These are phyloP conservation scores for Solanum aculeatissimum DNA, from an alignment of 305 asterid genomes.

Conservation along the genomic window DNA sequence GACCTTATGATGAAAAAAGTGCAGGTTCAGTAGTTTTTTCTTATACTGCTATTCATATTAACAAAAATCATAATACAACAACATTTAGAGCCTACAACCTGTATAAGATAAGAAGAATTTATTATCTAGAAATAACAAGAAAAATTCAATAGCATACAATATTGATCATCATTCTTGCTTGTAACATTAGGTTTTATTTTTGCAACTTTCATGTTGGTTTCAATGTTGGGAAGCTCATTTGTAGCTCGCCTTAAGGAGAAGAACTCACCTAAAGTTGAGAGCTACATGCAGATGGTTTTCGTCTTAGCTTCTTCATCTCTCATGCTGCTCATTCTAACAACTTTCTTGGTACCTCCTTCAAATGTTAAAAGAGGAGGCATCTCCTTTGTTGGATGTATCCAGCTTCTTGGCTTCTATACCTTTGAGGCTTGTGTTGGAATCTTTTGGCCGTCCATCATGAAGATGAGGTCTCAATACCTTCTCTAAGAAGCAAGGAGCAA, in stretches of 20 bases:
- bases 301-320: constrained; percentile 73
- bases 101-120: too few species aligned
- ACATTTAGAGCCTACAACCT: too few species aligned
- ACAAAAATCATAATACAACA: too few species aligned
- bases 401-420: constrained; percentile 80
- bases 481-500: constrained; percentile 98
- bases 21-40: too few species aligned
- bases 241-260: constrained; percentile 86
- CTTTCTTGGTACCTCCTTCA: constrained; percentile 54
- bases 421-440: constrained; percentile 94
- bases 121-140: too few species aligned
- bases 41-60: too few species aligned
- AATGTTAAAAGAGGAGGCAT: constrained; percentile 63
- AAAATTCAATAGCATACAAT: too few species aligned
- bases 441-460: constrained; percentile 98
- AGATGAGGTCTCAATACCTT: constrained; percentile 95
- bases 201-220: constrained; percentile 91
- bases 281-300: constrained; percentile 88
- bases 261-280: constrained; percentile 67
- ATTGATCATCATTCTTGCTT: too few species aligned
- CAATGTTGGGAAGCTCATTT: constrained; percentile 96
- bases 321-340: constrained; percentile 65
- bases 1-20: too few species aligned
- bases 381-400: constrained; percentile 63
- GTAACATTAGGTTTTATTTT: constrained; percentile 41